These are phyloP conservation scores for Theobroma cacao DNA, from an alignment of 345 rosid species.

Conservation along the genomic window DNA sequence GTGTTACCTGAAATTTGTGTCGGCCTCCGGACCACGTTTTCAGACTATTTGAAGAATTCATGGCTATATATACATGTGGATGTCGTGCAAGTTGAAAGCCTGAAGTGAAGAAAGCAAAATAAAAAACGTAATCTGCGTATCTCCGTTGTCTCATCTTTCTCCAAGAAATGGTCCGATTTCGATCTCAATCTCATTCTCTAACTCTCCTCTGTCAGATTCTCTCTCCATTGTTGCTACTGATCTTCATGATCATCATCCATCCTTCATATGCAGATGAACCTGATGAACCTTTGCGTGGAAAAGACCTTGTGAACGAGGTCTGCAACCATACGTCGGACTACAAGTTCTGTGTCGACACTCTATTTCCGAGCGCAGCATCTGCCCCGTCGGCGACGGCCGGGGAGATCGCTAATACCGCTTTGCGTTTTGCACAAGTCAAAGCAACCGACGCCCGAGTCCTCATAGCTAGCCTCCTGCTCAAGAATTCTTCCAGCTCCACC, in stretches of 20 bases:
- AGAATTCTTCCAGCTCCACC: neutral
- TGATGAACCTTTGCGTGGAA: neutral
- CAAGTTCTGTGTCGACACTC: constrained; percentile 11
- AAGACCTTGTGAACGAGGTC: constrained; percentile 11
- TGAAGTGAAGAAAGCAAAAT: too few species aligned
- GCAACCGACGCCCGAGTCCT: constrained; percentile 1
- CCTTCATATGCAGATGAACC: neutral
- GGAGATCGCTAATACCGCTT: constrained; percentile 8
- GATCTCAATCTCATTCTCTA: neutral
- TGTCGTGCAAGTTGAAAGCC: too few species aligned
- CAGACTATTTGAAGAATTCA: neutral
- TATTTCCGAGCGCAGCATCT: constrained; percentile 5
- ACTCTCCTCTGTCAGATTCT: neutral
- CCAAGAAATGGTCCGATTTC: neutral
- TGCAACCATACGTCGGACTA: constrained; percentile 24
- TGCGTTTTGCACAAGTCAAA: constrained; percentile 5
- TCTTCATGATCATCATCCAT: neutral
- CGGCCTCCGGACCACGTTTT: neutral
- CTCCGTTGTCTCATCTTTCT: neutral
- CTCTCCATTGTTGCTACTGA: neutral
- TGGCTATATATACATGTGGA: too few species aligned
- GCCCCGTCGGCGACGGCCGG: neutral
- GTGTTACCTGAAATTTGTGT: too few species aligned
- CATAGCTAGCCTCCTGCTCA: constrained; percentile 12
- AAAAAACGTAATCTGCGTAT: too few species aligned